phyloP scores from a whole-genome alignment of 768 basidiomycete genomes.

The Serpula lacrymans region DNA sequence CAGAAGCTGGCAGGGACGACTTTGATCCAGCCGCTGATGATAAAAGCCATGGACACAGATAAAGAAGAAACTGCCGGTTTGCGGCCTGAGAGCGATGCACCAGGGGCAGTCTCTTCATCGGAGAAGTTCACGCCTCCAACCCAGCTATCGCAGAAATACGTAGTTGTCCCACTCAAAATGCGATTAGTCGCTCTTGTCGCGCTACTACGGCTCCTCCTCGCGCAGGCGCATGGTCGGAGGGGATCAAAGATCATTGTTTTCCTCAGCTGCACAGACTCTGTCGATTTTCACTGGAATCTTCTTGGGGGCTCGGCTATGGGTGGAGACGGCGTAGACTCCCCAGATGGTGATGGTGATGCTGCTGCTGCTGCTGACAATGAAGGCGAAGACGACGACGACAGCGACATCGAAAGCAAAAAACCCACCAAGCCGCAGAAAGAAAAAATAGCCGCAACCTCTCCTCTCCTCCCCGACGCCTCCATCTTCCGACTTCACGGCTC shows the following conservation, averaged over 20 bases:
- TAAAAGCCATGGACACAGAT: slow-evolving; percentile 67
- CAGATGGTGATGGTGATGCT: slow-evolving; percentile 22
- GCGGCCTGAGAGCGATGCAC: slow-evolving; percentile 19
- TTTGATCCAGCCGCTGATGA: slow-evolving; percentile 74
- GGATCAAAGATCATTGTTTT: slow-evolving; percentile 88
- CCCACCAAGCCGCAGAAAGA: slow-evolving; percentile 26
- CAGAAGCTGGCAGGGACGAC: slow-evolving; percentile 88
- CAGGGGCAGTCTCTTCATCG: slow-evolving; percentile 18
- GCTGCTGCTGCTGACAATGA: slow-evolving; percentile 16
- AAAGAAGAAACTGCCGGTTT: slow-evolving; percentile 8
- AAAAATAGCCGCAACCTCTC: slow-evolving; percentile 55
- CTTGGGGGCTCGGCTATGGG: slow-evolving; percentile 73
- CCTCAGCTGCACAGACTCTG: slow-evolving; percentile 94
- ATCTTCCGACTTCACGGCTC: slow-evolving; percentile 94
- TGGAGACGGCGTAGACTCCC: slow-evolving; percentile 21
- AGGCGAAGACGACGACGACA: slow-evolving; percentile 20
- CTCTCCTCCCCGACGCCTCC: slow-evolving; percentile 76
- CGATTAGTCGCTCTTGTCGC: slow-evolving; percentile 91
- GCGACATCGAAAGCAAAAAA: slow-evolving; percentile 26
- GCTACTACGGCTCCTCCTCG: slow-evolving; percentile 75
- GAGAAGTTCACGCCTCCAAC: slow-evolving; percentile 90
- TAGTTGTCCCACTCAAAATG: slow-evolving; percentile 87
- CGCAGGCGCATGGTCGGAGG: slow-evolving; percentile 49
- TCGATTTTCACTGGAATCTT: slow-evolving; percentile 93
- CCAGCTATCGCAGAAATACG: slow-evolving; percentile 88